These are phyloP conservation scores for Cyberlindnera subsufficiens DNA, from an alignment of 805 yeast genomes.

Conservation along the genomic window DNA sequence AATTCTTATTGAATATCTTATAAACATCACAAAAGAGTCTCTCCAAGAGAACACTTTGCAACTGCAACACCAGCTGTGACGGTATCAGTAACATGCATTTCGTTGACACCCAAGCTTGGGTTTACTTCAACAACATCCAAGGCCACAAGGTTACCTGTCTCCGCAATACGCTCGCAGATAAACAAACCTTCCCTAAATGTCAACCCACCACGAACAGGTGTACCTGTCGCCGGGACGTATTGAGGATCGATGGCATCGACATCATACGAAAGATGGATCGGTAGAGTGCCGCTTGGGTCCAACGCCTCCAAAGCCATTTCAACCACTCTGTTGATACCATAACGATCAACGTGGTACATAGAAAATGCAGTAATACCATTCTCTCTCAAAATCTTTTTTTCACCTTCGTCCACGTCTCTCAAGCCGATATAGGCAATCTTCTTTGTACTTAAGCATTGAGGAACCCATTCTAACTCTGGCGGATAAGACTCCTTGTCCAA, in stretches of 20 bases:
- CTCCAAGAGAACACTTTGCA: conserved; percentile 92
- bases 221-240: conserved; percentile 95
- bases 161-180: conserved; percentile 87
- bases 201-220: conserved; percentile 95
- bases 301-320: conserved; percentile 82
- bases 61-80: conserved; percentile 86
- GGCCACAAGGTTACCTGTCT: conserved; percentile 80
- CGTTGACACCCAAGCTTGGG: conserved; percentile 79
- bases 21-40: conserved; percentile 45
- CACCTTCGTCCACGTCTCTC: conserved; percentile 88
- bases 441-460: conserved; percentile 53
- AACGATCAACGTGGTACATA: conserved; percentile 94
- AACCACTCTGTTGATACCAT: conserved; percentile 85
- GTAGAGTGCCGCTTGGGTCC: conserved; percentile 62
- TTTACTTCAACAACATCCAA: conserved; percentile 92
- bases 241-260: conserved; percentile 96
- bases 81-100: conserved; percentile 73
- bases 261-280: conserved; percentile 88
- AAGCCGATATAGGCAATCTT: conserved; percentile 90
- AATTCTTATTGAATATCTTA: not conserved
- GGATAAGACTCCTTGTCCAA: conserved; percentile 64
- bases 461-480: conserved; percentile 76
- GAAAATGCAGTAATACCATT: conserved; percentile 77
- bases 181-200: conserved; percentile 92
- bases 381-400: conserved; percentile 66